These are phyloP conservation scores for Inonotus obliquus DNA, from an alignment of 1,284 basidiomycete species.

Conservation along the genomic window DNA sequence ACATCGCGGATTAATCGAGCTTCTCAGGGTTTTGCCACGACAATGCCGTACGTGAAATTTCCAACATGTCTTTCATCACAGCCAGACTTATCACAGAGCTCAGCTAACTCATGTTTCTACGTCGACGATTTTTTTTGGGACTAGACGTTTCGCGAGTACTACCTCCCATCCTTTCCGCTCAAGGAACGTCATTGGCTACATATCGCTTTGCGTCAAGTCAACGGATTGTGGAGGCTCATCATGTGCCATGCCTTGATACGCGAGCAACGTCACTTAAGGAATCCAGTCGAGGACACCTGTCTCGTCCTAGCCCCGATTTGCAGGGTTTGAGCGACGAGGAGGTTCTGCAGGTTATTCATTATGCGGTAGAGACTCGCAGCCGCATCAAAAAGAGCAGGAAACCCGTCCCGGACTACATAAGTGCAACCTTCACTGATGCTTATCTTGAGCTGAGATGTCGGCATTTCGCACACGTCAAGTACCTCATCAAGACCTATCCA, in stretches of 20 bases:
- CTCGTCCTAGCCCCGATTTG: not conserved
- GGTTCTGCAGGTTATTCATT: not conserved
- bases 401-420: not conserved
- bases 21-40: not conserved
- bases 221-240: too few species aligned
- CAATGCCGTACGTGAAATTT: slow-evolving; percentile 10
- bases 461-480: not conserved
- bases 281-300: not conserved
- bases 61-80: not conserved
- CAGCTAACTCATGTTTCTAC: slow-evolving; percentile 27
- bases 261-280: not conserved
- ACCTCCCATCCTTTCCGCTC: not conserved
- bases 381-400: not conserved
- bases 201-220: not conserved
- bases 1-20: not conserved
- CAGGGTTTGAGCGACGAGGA: not conserved
- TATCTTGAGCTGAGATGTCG: slow-evolving; percentile 5
- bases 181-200: not conserved
- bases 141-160: slow-evolving; percentile 1
- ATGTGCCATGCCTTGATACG: not conserved
- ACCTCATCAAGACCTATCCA: not conserved
- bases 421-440: not conserved
- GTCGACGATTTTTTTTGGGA: slow-evolving; percentile 21
- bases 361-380: not conserved
- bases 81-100: not conserved